Conservation (phyloP, 345 rosid species). For the Gossypium sturtianum region DNA sequence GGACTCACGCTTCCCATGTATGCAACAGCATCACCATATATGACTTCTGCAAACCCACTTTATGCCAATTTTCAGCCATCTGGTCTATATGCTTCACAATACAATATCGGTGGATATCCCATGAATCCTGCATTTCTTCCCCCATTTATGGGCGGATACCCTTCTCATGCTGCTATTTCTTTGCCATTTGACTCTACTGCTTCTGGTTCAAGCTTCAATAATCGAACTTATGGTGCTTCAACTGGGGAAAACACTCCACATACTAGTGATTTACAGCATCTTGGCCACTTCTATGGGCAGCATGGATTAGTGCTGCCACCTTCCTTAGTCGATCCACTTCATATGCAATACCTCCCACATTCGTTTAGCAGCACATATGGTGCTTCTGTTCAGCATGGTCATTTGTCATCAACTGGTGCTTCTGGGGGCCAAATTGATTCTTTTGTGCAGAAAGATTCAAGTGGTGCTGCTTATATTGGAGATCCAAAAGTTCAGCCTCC, state of each 20-base stretch:
- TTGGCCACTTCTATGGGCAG: conserved; percentile 45
- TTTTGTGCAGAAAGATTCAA: conserved; percentile 39
- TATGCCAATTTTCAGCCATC: conserved; percentile 68
- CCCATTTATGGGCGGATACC: conserved; percentile 62
- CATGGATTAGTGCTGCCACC: conserved; percentile 48
- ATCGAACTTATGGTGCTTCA: conserved; percentile 29
- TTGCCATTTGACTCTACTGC: conserved; percentile 50
- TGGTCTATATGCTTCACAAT: conserved; percentile 62
- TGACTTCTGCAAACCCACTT: conserved; percentile 58
- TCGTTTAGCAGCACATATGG: conserved; percentile 43
- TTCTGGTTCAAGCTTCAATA: conserved; percentile 38
- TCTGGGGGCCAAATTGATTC: conserved; percentile 39
- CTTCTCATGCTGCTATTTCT: conserved; percentile 60
- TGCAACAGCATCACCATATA: conserved; percentile 60
- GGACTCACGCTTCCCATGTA: conserved; percentile 59
- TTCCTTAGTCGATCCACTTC: conserved; percentile 57
- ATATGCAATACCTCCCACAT: conserved; percentile 68
- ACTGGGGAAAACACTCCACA: conserved; percentile 33
- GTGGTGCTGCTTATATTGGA: conserved; percentile 32
- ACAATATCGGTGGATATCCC: conserved; percentile 54
- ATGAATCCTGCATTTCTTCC: conserved; percentile 50
- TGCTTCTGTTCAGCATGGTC: conserved; percentile 48
- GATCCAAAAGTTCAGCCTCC: conserved; percentile 53
- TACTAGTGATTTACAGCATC: conserved; percentile 36
- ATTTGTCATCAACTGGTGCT: conserved; percentile 27